Evolutionary conservation across 2,329 filamentous ascomycete genomes (phyloP).

Genomic region (Calonectria hawksworthii): DNA sequence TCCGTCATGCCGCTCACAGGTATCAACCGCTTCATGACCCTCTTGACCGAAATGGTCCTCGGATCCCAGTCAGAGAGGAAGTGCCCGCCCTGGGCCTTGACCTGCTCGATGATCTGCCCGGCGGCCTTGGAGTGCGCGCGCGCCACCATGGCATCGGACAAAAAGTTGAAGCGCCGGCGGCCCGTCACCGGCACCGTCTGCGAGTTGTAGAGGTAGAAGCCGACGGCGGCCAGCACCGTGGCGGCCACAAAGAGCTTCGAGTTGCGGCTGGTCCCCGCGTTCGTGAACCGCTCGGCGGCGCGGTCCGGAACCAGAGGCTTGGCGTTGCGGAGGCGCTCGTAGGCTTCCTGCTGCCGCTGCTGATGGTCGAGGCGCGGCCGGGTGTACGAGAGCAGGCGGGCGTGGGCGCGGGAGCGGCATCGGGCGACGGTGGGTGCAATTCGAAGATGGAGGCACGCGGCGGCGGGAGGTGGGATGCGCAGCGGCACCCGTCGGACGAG

Average conservation of each 20-base stretch:
- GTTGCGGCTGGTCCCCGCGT: slow-evolving; percentile 47
- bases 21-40: slow-evolving; percentile 76
- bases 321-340: slow-evolving; percentile 48
- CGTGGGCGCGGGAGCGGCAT: slow-evolving; percentile 39
- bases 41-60: slow-evolving; percentile 68
- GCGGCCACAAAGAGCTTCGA: slow-evolving; percentile 55
- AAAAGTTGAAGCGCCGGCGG: slow-evolving; percentile 78
- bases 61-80: slow-evolving; percentile 73
- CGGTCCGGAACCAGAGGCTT: slow-evolving; percentile 50
- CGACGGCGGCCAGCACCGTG: slow-evolving; percentile 59
- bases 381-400: slow-evolving; percentile 40
- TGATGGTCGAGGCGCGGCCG: slow-evolving; percentile 28
- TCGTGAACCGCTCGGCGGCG: slow-evolving; percentile 43
- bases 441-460: slow-evolving; percentile 12
- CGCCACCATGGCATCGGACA: slow-evolving; percentile 70
- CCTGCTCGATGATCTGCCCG: slow-evolving; percentile 63
- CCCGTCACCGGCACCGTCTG: slow-evolving; percentile 82
- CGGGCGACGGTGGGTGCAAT: slow-evolving; percentile 12
- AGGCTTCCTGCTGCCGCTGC: slow-evolving; percentile 38
- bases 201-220: slow-evolving; percentile 77
- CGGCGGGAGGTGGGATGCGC: neutral
- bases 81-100: slow-evolving; percentile 63
- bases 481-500: slow-evolving; percentile 10
- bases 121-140: slow-evolving; percentile 49
- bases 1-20: slow-evolving; percentile 74